Conservation (phyloP, 352 stramenopile species). For the Salisapilia sapeloensis region DNA sequence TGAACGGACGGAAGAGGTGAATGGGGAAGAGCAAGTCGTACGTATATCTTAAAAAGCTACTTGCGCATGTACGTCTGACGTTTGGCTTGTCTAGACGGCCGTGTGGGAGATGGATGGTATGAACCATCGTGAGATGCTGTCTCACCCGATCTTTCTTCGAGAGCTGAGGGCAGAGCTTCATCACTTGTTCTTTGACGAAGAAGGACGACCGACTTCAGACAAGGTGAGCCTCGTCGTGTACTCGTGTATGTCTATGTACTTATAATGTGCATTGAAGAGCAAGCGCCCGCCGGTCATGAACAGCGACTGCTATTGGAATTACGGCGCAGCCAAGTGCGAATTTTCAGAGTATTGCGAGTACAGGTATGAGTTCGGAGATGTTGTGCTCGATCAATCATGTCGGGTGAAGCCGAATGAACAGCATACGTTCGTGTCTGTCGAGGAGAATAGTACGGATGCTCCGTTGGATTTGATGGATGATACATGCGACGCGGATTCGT, state of each 20-base stretch:
- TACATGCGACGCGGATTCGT: no score
- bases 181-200: constrained; percentile 57
- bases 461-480: no score
- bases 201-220: constrained; percentile 20
- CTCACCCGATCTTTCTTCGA: constrained; percentile 46
- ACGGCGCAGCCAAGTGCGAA: constrained; percentile 46
- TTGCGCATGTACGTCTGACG: not conserved
- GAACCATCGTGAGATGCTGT: constrained; percentile 54
- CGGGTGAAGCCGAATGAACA: constrained; percentile 26
- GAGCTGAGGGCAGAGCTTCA: constrained; percentile 55
- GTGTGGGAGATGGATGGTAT: constrained; percentile 71
- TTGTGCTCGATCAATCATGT: constrained; percentile 70
- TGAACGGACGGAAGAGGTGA: constrained; percentile 19
- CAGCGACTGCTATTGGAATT: constrained; percentile 76
- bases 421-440: constrained; percentile 6
- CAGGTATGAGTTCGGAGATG: constrained; percentile 61
- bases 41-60: not conserved
- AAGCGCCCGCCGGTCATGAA: constrained; percentile 47
- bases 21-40: constrained; percentile 14
- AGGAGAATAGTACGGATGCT: no score
- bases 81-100: constrained; percentile 19
- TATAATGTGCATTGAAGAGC: no score
- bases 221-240: constrained; percentile 18
- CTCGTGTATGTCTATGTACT: constrained; percentile 1
- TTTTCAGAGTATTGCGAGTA: constrained; percentile 72